Base-by-base conservation (phyloP, 140 eudicot species). In the Senecio squalidus region DNA sequence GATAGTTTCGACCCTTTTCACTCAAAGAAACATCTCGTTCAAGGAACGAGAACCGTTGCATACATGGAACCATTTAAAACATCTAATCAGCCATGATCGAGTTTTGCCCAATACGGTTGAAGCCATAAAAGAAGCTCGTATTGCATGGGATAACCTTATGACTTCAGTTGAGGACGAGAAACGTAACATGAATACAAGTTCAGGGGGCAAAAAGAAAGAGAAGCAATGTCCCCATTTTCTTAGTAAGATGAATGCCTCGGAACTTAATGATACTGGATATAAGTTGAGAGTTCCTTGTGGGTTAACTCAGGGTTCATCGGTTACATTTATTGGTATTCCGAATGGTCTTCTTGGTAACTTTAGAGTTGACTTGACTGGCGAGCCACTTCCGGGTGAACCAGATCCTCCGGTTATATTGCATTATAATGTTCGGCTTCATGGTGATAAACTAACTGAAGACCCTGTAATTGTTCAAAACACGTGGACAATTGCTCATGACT, bases 381-480 rank as follows among this genome's bases (percentile, higher is more conserved):
- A 83, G 71, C 83, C 84, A 1, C 89, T 91, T 55, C 96, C 95
- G 3, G 98, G 95, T 64, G 98, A 92, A 74, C 96, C 96, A 23
- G 87, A 87, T 26, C 98, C 96, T 23, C 94, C 98, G 41, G 74
- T 92, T 59, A 80, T 92, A 36, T 66, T 92, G 81, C 98, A 92
- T 77, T 87, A 87, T 64, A 92, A 92, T 74, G 95, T 86, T 52
- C 76, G 98, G 78, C 86, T 92, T 8, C 92, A 78, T 28, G 98
- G 98, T 23, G 98, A 91, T 72, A 78, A 81, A 68, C 6, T 83
- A 50, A 86, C 94, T 8, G 91, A 91, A 55, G 91, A 81, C 26
- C 98, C 98, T 29, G 98, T 91, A 15, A 91, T 91, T 70, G 98
- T 91, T 41, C 94, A 91, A 75, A 91, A 91, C 41, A 80, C 98